phyloP scores from a whole-genome alignment of 805 yeast species.

The Metschnikowia lunata region DNA sequence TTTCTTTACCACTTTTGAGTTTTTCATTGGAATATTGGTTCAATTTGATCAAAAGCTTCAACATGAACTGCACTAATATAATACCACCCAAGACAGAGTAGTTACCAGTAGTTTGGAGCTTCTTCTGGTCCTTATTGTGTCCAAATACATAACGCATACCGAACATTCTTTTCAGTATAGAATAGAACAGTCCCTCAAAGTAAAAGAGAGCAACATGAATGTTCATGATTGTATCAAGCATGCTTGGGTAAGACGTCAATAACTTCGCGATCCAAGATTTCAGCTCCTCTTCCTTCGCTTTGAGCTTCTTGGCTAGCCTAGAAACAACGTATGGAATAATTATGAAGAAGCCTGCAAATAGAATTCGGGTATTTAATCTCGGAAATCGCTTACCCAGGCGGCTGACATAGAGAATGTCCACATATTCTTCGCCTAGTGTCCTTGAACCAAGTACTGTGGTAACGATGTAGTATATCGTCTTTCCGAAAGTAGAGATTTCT shows the following conservation, averaged over 20 bases:
- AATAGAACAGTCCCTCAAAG: constrained; percentile 77
- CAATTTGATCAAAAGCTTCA: constrained; percentile 38
- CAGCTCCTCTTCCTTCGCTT: constrained; percentile 18
- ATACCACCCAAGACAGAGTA: constrained; percentile 73
- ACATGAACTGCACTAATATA: constrained; percentile 48
- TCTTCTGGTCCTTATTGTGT: constrained; percentile 47
- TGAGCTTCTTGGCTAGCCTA: constrained; percentile 22
- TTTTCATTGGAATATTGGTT: constrained; percentile 17
- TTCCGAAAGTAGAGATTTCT: constrained; percentile 55
- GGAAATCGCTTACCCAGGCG: constrained; percentile 51
- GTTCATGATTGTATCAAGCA: constrained; percentile 54
- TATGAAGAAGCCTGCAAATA: constrained; percentile 58
- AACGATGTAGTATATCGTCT: constrained; percentile 59
- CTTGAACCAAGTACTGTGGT: constrained; percentile 76
- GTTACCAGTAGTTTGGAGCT: constrained; percentile 46
- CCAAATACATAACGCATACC: constrained; percentile 79
- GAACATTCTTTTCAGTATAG: constrained; percentile 67
- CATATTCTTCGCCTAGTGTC: constrained; percentile 93
- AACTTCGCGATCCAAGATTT: constrained; percentile 18
- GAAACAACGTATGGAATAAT: constrained; percentile 56
- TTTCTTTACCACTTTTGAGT: neutral
- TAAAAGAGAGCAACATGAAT: constrained; percentile 80
- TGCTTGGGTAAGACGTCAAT: constrained; percentile 39
- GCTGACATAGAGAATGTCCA: constrained; percentile 67
- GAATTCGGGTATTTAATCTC: constrained; percentile 40